Conservation (phyloP, 306 rosid species). For the Gastrolobium bilobum region DNA sequence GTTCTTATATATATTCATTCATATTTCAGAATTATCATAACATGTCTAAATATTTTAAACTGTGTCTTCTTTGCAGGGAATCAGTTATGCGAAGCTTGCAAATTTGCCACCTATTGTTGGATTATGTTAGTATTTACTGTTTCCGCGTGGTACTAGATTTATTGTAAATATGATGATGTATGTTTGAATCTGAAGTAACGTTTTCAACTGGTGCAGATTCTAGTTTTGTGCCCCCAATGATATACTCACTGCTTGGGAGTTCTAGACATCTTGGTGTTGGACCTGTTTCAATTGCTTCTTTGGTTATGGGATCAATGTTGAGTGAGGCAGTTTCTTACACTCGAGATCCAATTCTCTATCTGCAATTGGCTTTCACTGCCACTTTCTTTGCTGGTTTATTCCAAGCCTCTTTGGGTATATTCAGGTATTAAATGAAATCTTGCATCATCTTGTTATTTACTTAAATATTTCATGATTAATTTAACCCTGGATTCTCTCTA, state of each 20-base stretch:
- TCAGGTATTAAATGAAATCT: constrained; percentile 63
- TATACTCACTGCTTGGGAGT: constrained; percentile 90
- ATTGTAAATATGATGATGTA: neutral
- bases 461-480: neutral
- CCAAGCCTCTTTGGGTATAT: constrained; percentile 84
- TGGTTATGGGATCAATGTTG: constrained; percentile 98
- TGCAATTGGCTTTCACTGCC: constrained; percentile 88
- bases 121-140: constrained; percentile 66
- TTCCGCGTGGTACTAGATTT: neutral
- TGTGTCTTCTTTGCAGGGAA: constrained; percentile 70
- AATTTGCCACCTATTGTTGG: constrained; percentile 95
- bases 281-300: constrained; percentile 95
- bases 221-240: constrained; percentile 94
- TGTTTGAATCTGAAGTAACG: neutral
- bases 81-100: constrained; percentile 96
- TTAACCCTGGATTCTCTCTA: neutral
- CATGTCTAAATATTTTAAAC: neutral
- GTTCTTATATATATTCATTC: neutral
- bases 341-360: constrained; percentile 72
- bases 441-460: neutral
- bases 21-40: neutral
- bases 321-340: constrained; percentile 71
- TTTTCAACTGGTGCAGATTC: constrained; percentile 69
- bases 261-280: constrained; percentile 94
- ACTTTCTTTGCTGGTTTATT: constrained; percentile 92